phyloP scores from a whole-genome alignment of 148 eudicot genomes.

The Arctostaphylos glauca region DNA sequence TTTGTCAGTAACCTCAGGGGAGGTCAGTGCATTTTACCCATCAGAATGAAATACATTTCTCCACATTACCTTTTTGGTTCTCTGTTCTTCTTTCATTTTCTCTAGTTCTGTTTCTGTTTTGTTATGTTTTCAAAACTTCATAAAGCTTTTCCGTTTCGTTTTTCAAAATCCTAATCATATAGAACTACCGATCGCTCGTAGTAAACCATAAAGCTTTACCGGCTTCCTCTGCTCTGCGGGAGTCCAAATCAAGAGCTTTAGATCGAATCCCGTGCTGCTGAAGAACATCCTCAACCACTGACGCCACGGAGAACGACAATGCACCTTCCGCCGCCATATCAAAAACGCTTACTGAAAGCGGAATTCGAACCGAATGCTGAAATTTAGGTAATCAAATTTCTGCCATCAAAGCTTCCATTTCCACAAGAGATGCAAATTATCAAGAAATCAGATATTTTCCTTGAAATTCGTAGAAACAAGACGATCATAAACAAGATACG shows the following conservation, averaged over 20 bases:
- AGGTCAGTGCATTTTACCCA: no score
- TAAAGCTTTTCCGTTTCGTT: no score
- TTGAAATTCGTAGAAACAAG: neutral
- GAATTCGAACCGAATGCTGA: conserved; percentile 1
- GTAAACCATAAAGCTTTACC: neutral
- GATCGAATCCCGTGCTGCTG: conserved; percentile 1
- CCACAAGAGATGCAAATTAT: conserved; percentile 10
- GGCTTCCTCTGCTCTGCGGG: conserved; percentile 9
- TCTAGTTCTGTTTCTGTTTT: no score
- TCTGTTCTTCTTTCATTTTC: no score
- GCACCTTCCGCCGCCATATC: conserved; percentile 50
- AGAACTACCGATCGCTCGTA: no score
- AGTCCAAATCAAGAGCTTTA: conserved; percentile 1
- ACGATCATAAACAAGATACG: neutral
- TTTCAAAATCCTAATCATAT: no score
- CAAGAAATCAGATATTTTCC: conserved; percentile 19
- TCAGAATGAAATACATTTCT: no score
- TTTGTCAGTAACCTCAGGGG: no score
- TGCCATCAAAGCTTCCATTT: conserved; percentile 20
- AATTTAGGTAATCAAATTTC: neutral
- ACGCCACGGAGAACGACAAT: conserved; percentile 57
- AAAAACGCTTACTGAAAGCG: neutral
- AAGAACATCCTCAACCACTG: conserved; percentile 6
- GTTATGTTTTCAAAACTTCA: no score
- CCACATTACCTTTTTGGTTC: no score